phyloP scores from a whole-genome alignment of 208 protist species.

The Leishmania guyanensis region DNA sequence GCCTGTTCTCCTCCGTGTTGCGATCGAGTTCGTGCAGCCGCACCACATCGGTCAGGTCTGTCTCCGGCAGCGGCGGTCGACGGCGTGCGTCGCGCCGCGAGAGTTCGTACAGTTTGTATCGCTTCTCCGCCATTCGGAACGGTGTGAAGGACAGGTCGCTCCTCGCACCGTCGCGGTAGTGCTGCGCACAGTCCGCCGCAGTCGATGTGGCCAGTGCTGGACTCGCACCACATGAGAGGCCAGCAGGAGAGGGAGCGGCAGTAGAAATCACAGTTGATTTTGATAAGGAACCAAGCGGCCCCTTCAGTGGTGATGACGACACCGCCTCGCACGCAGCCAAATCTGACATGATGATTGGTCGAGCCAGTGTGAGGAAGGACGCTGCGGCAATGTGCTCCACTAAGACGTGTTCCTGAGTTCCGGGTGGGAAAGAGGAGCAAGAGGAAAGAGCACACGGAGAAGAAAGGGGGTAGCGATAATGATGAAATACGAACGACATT shows the following conservation, averaged over 20 bases:
- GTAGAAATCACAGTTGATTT: not conserved
- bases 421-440: not conserved
- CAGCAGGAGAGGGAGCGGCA: not conserved
- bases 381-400: not conserved
- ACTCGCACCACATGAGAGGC: not conserved
- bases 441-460: too few relatives aligned
- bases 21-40: constrained; percentile 45
- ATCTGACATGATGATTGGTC: not conserved
- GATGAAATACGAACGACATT: too few relatives aligned
- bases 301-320: not conserved
- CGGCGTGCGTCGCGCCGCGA: constrained; percentile 46
- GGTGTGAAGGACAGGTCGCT: constrained; percentile 36
- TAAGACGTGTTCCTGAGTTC: not conserved
- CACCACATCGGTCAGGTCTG: constrained; percentile 64
- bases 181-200: constrained; percentile 7
- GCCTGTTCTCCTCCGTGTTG: constrained; percentile 60
- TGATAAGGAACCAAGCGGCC: not conserved
- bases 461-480: too few relatives aligned
- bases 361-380: not conserved
- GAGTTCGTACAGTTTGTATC: constrained; percentile 74
- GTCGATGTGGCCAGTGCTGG: not conserved
- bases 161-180: constrained; percentile 14
- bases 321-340: not conserved
- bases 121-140: constrained; percentile 59
- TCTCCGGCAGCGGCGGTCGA: constrained; percentile 31